Percentiles rank a stretch among this genome's conserved stretches.
phyloP scores from a whole-genome alignment of 1,284 basidiomycete species.

The Apiotrichum veenhuisii region DNA sequence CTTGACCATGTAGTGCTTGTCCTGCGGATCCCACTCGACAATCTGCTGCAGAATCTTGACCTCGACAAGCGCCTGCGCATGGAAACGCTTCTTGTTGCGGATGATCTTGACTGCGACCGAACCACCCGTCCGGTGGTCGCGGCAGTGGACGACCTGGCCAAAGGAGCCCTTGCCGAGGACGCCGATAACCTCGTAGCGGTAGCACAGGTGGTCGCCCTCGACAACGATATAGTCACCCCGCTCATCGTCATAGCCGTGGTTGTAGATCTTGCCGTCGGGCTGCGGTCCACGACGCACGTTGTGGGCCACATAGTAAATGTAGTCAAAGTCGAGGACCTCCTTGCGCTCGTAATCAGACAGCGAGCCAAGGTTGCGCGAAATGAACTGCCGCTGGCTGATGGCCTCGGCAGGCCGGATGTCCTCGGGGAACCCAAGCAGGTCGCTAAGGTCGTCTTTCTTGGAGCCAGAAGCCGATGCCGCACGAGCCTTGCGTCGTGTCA shows the following conservation, averaged over 20 bases:
- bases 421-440: conserved; percentile 87
- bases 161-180: conserved; percentile 97
- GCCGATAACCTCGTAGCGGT: conserved; percentile 89
- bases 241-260: conserved; percentile 96
- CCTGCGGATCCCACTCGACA: conserved; percentile 95
- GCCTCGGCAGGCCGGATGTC: conserved; percentile 69
- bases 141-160: conserved; percentile 93
- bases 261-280: conserved; percentile 72
- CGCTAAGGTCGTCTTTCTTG: conserved; percentile 79
- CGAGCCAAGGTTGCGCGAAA: conserved; percentile 52
- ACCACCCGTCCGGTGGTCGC: conserved; percentile 93
- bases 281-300: conserved; percentile 29
- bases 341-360: conserved; percentile 83
- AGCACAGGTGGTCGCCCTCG: conserved; percentile 87
- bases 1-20: conserved; percentile 94
- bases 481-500: conserved; percentile 81
- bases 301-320: conserved; percentile 63
- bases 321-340: conserved; percentile 83
- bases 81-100: conserved; percentile 98
- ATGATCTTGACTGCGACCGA: conserved; percentile 99
- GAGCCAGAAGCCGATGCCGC: conserved; percentile 60
- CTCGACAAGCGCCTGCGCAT: conserved; percentile 96
- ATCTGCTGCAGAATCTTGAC: conserved; percentile 97
- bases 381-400: conserved; percentile 59
- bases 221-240: conserved; percentile 94